Evolutionary conservation across 2,329 filamentous ascomycete genomes (phyloP).

Genomic region (Didymella glomerata): DNA sequence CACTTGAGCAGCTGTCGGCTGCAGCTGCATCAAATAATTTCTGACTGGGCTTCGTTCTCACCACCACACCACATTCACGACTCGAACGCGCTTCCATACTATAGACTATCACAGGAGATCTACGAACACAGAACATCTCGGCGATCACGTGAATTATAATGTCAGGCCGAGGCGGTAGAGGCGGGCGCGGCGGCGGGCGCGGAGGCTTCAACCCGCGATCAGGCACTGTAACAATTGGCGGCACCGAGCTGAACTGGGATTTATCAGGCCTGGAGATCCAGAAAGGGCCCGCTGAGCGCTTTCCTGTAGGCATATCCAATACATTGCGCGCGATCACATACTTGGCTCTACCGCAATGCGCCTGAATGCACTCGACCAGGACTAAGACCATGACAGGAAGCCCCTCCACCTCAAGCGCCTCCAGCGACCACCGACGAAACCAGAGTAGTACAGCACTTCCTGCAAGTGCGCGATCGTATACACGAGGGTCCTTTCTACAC

Average conservation of each 20-base stretch:
- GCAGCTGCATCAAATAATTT: slow-evolving; percentile 24
- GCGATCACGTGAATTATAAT: slow-evolving; percentile 20
- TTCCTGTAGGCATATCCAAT: slow-evolving; percentile 46
- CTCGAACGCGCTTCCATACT: neutral
- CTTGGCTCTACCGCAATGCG: slow-evolving; percentile 6
- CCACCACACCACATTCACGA: slow-evolving; percentile 7
- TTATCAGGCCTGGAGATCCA: slow-evolving; percentile 52
- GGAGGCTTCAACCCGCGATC: slow-evolving; percentile 42
- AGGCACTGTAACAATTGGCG: slow-evolving; percentile 52
- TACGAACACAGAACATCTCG: neutral
- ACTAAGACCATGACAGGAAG: slow-evolving; percentile 41
- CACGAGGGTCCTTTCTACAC: slow-evolving; percentile 69
- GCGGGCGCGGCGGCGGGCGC: slow-evolving; percentile 43
- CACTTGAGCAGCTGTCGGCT: slow-evolving; percentile 28
- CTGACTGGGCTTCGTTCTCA: slow-evolving; percentile 15
- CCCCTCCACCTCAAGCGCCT: slow-evolving; percentile 48
- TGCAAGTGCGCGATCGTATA: slow-evolving; percentile 62
- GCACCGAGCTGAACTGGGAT: slow-evolving; percentile 55
- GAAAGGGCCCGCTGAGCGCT: slow-evolving; percentile 52
- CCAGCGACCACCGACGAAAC: slow-evolving; percentile 57
- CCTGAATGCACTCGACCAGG: slow-evolving; percentile 13
- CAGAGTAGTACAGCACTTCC: slow-evolving; percentile 59
- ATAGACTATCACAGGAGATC: neutral
- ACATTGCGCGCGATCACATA: slow-evolving; percentile 9
- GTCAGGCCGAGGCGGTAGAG: slow-evolving; percentile 42